Percentiles rank a stretch among this genome's conserved stretches.
These are phyloP conservation scores for Phytophthora crassamura DNA, from an alignment of 352 stramenopile species.

Conservation along the genomic window DNA sequence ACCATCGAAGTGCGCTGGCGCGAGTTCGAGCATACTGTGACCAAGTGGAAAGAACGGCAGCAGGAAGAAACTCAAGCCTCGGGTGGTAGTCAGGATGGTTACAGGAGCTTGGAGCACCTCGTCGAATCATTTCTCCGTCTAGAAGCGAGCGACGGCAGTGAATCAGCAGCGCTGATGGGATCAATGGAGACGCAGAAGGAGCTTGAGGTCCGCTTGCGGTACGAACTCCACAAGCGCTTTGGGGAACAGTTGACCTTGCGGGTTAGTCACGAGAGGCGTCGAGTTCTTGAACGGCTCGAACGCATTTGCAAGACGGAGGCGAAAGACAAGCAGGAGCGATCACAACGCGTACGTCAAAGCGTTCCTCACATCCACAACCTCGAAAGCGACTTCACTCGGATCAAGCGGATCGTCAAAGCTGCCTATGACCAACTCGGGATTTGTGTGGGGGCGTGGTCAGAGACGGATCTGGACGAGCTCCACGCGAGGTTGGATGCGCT, in stretches of 20 bases:
- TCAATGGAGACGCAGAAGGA: slow-evolving; percentile 25
- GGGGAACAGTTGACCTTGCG: slow-evolving; percentile 60
- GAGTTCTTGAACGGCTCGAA: slow-evolving; percentile 59
- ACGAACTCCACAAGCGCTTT: slow-evolving; percentile 63
- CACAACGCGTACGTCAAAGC: slow-evolving; percentile 11
- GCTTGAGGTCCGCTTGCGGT: slow-evolving; percentile 42
- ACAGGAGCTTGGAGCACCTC: slow-evolving; percentile 21
- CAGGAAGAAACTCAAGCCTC: not conserved
- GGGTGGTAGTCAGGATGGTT: not conserved
- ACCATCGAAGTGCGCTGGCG: slow-evolving; percentile 8
- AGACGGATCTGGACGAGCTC: slow-evolving; percentile 58
- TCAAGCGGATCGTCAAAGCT: slow-evolving; percentile 36
- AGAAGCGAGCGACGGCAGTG: slow-evolving; percentile 4
- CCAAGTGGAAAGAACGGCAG: slow-evolving; percentile 22
- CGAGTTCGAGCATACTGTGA: slow-evolving; percentile 29
- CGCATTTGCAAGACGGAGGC: slow-evolving; percentile 43
- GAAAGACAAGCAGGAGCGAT: slow-evolving; percentile 19
- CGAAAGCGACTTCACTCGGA: slow-evolving; percentile 32
- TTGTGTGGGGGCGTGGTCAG: slow-evolving; percentile 53
- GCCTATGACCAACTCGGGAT: slow-evolving; percentile 62
- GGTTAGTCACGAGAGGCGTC: slow-evolving; percentile 61
- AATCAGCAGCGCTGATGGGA: not conserved
- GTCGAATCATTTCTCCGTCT: slow-evolving; percentile 30
- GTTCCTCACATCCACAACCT: slow-evolving; percentile 3
- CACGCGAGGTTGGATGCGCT: slow-evolving; percentile 24